Evolutionary conservation across 352 stramenopile species (phyloP), one percentile per base, ranked within the genome.

Genomic region (Globisporangium camurandrum): DNA sequence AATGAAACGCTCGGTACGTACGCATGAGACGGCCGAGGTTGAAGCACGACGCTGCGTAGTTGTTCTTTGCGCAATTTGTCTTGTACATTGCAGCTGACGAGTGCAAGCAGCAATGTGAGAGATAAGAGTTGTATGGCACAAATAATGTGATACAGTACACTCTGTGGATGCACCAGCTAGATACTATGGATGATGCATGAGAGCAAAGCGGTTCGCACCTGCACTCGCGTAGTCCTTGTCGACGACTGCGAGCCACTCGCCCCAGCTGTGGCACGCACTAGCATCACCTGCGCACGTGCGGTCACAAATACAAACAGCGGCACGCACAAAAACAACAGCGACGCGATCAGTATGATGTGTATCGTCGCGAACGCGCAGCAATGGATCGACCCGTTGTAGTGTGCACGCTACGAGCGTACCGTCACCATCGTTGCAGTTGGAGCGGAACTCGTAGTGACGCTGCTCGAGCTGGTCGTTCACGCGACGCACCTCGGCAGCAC

Each of bases 381-480:
- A 17, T 40, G 14, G 12, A 10, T 6, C 14, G n/a, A n/a, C 2
- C 23, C 14, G 46, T 17, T 3, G 22, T 9, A 38, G 7, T 28
- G 31, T 24, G 27, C 20, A 42, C 27, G 3, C 3, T 42, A 7
- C 1, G 4, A 11, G 20, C 43, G 11, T 26, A 83, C 74, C 74
- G 26, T 93, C 70, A 36, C 79, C 81, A 31, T 87, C 77, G 54
- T 90, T 75, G 63, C 84, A 95, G 51, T 93, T 92, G 38, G 80
- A 90, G 47, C 77, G 71, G 59, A 94, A 94, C 64, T 94, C 83
- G 54, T 92, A 92, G 61, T 88, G 77, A 20, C 83, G 83, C 55
- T 92, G 73, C 64, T 89, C 78, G 42, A 94, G 64, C 52, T 91
- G 74, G 56, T 92, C 62, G 62, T 94, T 94, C 51, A 94, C 69